phyloP scores from a whole-genome alignment of 148 eudicot species.

The Spergularia bocconei region DNA sequence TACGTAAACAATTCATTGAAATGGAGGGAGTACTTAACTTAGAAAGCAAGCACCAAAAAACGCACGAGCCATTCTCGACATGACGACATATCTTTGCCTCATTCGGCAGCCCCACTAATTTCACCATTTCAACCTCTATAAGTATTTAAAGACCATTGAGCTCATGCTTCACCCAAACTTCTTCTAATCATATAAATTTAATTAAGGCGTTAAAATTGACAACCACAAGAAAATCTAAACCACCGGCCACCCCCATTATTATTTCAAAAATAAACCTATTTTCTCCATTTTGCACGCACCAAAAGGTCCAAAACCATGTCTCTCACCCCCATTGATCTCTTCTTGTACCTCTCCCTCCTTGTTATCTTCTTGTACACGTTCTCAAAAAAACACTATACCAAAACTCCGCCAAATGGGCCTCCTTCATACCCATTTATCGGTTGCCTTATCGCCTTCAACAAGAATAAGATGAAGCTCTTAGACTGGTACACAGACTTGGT shows the following conservation, averaged over 20 bases:
- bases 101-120: conserved; percentile 1
- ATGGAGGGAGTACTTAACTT: too few species aligned
- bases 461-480: conserved; percentile 44
- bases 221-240: neutral
- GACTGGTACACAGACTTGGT: conserved; percentile 70
- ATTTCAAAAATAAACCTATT: neutral
- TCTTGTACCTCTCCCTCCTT: conserved; percentile 9
- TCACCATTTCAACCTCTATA: conserved; percentile 15
- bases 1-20: too few species aligned
- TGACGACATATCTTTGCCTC: too few species aligned
- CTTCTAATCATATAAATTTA: neutral
- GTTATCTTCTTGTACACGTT: neutral
- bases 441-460: conserved; percentile 51
- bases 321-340: conserved; percentile 17
- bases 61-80: too few species aligned
- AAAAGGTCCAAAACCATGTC: neutral
- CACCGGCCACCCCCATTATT: neutral
- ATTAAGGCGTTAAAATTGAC: neutral
- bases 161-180: neutral
- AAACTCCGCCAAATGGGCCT: conserved; percentile 15
- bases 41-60: too few species aligned
- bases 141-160: neutral
- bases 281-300: neutral
- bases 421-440: conserved; percentile 47
- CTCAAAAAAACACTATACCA: neutral